Conservation (phyloP, 73 alveolate genomes). For the Durusdinium trenchii region DNA sequence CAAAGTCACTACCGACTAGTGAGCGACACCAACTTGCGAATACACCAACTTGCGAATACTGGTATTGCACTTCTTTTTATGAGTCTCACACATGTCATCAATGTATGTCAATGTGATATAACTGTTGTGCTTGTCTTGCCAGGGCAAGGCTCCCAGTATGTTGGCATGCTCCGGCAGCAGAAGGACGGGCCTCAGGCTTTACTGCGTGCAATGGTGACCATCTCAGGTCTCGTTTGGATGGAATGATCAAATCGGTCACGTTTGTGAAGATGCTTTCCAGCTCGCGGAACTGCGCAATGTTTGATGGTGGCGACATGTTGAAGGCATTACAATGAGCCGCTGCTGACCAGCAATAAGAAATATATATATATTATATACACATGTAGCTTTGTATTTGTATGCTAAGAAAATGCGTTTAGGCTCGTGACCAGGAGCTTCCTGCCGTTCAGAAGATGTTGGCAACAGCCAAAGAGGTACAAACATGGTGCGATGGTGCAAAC, state of each 20-base stretch:
- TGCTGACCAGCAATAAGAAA: too few relatives aligned
- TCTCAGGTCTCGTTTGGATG: not conserved
- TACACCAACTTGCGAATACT: too few relatives aligned
- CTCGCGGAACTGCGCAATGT: not conserved
- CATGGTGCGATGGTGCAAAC: not conserved
- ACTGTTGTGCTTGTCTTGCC: not conserved
- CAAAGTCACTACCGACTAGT: not conserved
- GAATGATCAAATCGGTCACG: too few relatives aligned
- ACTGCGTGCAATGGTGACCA: too few relatives aligned
- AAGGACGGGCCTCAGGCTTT: not conserved
- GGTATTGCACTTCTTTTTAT: too few relatives aligned
- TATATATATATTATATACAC: too few relatives aligned
- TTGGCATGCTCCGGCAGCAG: constrained; percentile 93
- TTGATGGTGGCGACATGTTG: too few relatives aligned
- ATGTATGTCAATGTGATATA: too few relatives aligned
- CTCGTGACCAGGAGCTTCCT: constrained; percentile 26
- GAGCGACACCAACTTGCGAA: not conserved
- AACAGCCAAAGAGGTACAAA: constrained; percentile 76
- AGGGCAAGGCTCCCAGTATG: constrained; percentile 86
- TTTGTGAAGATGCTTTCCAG: not conserved
- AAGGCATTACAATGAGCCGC: too few relatives aligned
- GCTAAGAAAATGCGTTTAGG: not conserved
- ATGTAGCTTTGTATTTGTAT: too few relatives aligned
- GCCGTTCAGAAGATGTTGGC: constrained; percentile 80
- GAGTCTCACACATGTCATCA: too few relatives aligned